A percentile compares a stretch with the other conserved stretches of the same genome.
These are phyloP conservation scores for Metschnikowia borealis DNA, from an alignment of 805 yeast species.

Conservation along the genomic window DNA sequence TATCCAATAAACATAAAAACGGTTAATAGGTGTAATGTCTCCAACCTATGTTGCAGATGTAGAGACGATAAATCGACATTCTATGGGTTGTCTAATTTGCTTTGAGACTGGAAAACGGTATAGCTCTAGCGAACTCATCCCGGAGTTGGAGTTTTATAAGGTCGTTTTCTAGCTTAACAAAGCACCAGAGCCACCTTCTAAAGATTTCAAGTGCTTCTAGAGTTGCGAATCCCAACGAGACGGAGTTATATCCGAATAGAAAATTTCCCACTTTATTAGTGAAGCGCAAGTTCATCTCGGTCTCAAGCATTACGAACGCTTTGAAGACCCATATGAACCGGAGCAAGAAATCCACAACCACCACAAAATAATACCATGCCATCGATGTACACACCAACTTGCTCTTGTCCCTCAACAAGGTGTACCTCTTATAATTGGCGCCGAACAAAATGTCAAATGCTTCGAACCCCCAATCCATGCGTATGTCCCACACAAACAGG, in stretches of 20 bases:
- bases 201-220: conserved; percentile 71
- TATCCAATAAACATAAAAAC: background rate
- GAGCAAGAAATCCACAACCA: conserved; percentile 55
- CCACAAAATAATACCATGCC: conserved; percentile 52
- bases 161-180: conserved; percentile 80
- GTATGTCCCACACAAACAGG: conserved; percentile 85
- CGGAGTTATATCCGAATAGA: conserved; percentile 37
- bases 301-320: conserved; percentile 35
- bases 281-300: conserved; percentile 17
- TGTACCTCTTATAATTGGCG: conserved; percentile 5
- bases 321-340: conserved; percentile 77
- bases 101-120: conserved; percentile 13
- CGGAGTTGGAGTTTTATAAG: conserved; percentile 32
- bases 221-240: conserved; percentile 56
- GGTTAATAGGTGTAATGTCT: background rate
- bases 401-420: conserved; percentile 18
- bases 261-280: conserved; percentile 17
- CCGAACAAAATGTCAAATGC: conserved; percentile 38
- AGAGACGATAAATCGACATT: background rate
- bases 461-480: conserved; percentile 81
- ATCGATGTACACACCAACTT: conserved; percentile 25
- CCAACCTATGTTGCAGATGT: background rate
- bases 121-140: conserved; percentile 15
- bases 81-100: background rate
- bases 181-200: conserved; percentile 88